Base-by-base conservation (phyloP, 2,329 filamentous ascomycete species). In the Paramyrothecium sp. region DNA sequence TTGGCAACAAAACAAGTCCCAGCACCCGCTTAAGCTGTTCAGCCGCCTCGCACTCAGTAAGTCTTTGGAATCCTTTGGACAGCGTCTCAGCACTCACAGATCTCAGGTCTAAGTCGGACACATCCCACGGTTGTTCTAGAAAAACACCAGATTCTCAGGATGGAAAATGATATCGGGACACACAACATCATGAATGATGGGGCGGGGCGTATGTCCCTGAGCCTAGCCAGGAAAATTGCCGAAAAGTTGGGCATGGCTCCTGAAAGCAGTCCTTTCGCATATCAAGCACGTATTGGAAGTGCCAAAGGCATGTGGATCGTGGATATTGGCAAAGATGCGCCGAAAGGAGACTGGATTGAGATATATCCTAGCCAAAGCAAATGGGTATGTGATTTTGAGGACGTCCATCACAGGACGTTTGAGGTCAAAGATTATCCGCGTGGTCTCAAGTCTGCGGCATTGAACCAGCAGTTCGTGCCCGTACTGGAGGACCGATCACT, bases 281-380 rank as follows among this genome's bases (percentile, higher is more conserved):
- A 88, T 50, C 90, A 94, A 69, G 89, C 78, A 2, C 82, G 91
- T 1, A 82, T 93, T 38, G 88, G 85, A 11, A 84, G 88, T 19
- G 88, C 88, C 1, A 94, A 94, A 69, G 91, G 90, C 0, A 78
- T 93, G 61, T 93, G 89, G 90, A 79, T 89, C 51, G 71, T 88
- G 5, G 86, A 89, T 61, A 75, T 78, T 0, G 65, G 75, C 0
- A 78, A 82, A 23, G 66, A 71, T 1, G 62, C 61, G 0, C 70
- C 70, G 0, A 72, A 73, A 1, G 73, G 79, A 0, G 71, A 85
- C 17, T 90, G 87, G 88, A 89, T 92, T 47, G 80, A 87, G 56
- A 84, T 88, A 0, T 85, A 79, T 56, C 78, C 76, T 0, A 91
- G 88, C 1, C 91, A 94, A 58, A 71, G 80, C 1, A 94, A 94